Base-by-base conservation (phyloP, 257 asterid genomes). In the Sherardia arvensis region DNA sequence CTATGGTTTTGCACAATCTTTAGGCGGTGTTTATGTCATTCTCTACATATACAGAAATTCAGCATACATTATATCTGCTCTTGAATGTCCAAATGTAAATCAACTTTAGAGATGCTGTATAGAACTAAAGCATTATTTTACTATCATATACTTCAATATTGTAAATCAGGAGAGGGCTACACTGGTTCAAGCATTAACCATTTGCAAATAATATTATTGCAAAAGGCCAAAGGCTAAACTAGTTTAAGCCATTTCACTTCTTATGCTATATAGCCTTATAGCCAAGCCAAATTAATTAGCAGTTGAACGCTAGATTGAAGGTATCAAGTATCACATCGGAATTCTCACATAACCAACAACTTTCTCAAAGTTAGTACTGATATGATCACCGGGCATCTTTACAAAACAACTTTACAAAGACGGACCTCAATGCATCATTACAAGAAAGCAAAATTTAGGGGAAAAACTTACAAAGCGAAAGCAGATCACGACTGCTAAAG, bases 381-480 rank as follows among this genome's bases (percentile, higher is more conserved):
- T 8, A 28, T 25, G 51, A 28, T 58, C 23, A 26, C 7, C 15
- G 30, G 34, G 28, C 8, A 45, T 27, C 62, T 30, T 59, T 10
- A 56, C 38, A 27, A n/a, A 55, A 26, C 20, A 20, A 34, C 71
- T 34, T 33, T 62, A 69, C 43, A 59, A 28, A n/a, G 11, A 45
- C 27, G 1, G 36, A 15, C n/a, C 12, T 43, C 18, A 32, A 59
- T 38, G 14, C 47, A 38, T 38, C 36, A 17, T 25, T n/a, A 51
- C 26, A 10, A 47, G 62, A 61, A 64, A 32, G 40, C 40, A 8
- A 59, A 62, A 28, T 70, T 26, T 11, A 69, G 64, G 67, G 67
- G 66, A 72, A 62, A 6, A 71, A 84, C 97, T 87, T 87, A 90
- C 97, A 76, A 91, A 88, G 49, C 98, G 95, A 76, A 88, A 88